Base-by-base conservation (phyloP, 345 rosid species). In the Populus ilicifolia region DNA sequence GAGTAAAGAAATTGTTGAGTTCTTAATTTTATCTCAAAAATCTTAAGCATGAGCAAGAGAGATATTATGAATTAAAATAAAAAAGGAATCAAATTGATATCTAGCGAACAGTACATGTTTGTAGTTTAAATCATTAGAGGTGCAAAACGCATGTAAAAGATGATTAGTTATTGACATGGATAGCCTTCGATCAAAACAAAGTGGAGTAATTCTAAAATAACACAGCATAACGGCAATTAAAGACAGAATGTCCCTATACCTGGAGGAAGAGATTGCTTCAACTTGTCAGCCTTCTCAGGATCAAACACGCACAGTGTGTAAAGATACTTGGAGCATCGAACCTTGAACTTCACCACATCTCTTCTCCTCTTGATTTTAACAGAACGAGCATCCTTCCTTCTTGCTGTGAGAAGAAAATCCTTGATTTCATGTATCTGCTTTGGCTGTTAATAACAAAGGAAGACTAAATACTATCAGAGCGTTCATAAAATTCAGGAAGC, bases 251-350 rank as follows among this genome's bases (percentile, higher is more conserved):
- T 35, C 48, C 23, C 8, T 2, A 6, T 66, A 92, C 99, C 96
- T 85, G 99, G 98, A 67, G 98, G 97, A 80, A 92, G 97, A 80
- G 97, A 93, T 72, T 95, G 99, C 87, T 92, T 95, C 88, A 92
- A 88, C 90, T 95, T 95, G 77, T 92, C 92, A 2, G 99, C 99
- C 88, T 95, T 92, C 88, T 92, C 96, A 10, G 87, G 75, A 83
- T 93, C 98, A 10, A 87, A 89, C 70, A 93, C 97, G 13, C 97
- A 95, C 10, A 93, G 94, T 0, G 96, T 93, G 92, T 93, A 92
- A 73, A 95, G 93, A 83, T 92, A 93, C 84, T 86, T 92, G 70
- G 99, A 95, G 84, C 97, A 95, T 66, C 99, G 89, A 54, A 93
- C 97, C 96, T 95, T 95, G 88, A 95, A 95, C 92, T 95, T 95